Evolutionary conservation across 345 rosid genomes (phyloP).

Genomic region (Pelargonium nanum): DNA sequence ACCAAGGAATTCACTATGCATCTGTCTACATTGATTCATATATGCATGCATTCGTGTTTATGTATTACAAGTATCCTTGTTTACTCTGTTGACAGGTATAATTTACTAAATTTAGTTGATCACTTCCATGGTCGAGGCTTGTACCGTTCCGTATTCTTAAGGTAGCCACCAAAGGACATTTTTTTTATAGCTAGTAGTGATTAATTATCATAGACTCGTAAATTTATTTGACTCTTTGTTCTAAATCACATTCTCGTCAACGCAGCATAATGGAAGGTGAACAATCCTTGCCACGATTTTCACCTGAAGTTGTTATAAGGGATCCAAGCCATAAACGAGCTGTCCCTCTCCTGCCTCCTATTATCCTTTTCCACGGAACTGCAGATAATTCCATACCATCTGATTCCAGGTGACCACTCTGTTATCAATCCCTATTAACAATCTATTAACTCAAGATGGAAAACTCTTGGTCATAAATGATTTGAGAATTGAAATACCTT

Average conservation of each 20-base stretch:
- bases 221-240: too few relatives aligned
- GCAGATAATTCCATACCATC: conserved; percentile 75
- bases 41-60: too few relatives aligned
- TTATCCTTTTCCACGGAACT: conserved; percentile 81
- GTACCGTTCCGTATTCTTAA: conserved; percentile 68
- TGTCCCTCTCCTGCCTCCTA: conserved; percentile 55
- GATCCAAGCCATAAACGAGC: conserved; percentile 45
- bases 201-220: background rate
- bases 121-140: conserved; percentile 80
- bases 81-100: conserved; percentile 45
- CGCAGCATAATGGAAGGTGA: conserved; percentile 96
- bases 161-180: conserved; percentile 29
- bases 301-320: conserved; percentile 65
- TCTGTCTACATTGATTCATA: too few relatives aligned
- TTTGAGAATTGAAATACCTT: too few relatives aligned
- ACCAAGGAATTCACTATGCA: too few relatives aligned
- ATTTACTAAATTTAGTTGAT: conserved; percentile 64
- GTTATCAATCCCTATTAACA: background rate
- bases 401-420: conserved; percentile 67
- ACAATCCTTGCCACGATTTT: conserved; percentile 60
- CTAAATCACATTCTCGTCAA: background rate
- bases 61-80: background rate
- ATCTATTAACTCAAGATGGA: too few relatives aligned
- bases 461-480: too few relatives aligned
- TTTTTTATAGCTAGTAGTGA: background rate